Evolutionary conservation across 1,139 yeast species (phyloP), one percentile per base, ranked within the genome.

Genomic region (Kodamaea arcana): DNA sequence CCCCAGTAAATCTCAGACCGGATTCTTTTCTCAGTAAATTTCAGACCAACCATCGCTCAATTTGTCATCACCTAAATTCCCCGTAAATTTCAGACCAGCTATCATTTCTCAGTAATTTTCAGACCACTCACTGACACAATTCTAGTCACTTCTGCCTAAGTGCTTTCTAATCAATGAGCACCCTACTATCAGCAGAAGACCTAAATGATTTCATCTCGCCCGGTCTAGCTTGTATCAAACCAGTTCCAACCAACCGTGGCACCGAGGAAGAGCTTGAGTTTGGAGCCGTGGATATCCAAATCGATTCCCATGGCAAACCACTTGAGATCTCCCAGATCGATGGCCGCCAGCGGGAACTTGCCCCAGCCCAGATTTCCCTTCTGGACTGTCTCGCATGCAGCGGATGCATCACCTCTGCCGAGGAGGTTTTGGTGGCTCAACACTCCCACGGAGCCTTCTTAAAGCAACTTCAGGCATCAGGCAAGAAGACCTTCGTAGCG

Each of bases 401-500:
- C 3, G 99, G 99, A 2, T 92, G 99, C 58, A 88, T 92, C 41
- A 92, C 98, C 0, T 85, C 95, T 9, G 95, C 97, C 11, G 99
- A 92, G 54, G 95, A 90, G 46, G 90, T 92, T 15, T 64, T 92
- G 34, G 85, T 92, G 28, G 87, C 95, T 3, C 82, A 87, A 47
- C 98, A 92, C 57, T 85, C 95, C 24, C 94, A 90, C 50, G 76
- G 75, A 23, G 94, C 88, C 48, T 70, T 92, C 34, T 47, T 86
- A 20, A 72, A 76, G 33, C 85, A 81, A 16, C 60, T 86, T 44
- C 41, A 48, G 18, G 44, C 53, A 3, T 6, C 6, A 7, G 22
- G 9, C 22, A 9, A 9, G 22, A 60, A 60, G 8, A 50, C 66
- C 1, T 82, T 86, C 58, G 92, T 81, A 8, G 85, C 83, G 10